Evolutionary conservation across 768 basidiomycete genomes (phyloP), one percentile per base, ranked within the genome.

Genomic region (Macrolepiota fuliginosa): DNA sequence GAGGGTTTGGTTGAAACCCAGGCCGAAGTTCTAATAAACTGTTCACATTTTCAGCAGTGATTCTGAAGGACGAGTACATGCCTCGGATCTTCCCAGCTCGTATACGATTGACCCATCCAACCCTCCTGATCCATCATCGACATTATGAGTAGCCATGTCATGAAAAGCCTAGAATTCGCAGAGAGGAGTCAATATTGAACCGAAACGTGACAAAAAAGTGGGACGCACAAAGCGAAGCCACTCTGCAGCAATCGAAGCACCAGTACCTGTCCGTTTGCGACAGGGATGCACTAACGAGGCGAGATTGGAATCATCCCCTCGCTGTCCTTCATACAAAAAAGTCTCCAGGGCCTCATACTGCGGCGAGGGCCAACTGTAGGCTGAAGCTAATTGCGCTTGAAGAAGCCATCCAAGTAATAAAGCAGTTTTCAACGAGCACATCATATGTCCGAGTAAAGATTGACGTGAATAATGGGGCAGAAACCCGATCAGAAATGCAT

Each of bases 91-190:
- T 51, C 70, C 72, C 19, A 79, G 72, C 66, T 84, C 83, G 57
- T 80, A 82, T 22, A 72, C 76, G 60, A 84, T 74, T 7, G 80
- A 81, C 22, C 78, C 79, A 62, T 84, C 83, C 56, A 84, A 46
- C n/a, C 83, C 82, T 22, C 81, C 83, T 0, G 74, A 75, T 7
- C 80, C 81, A 66, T 76, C 73, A n/a, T 75, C 71, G 29, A 71
- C 70, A 64, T 83, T 76, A 55, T 80, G 74, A 6, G 81, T 80
- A 19, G 80, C 74, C 73, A 78, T 77, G 68, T 84, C 82, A 65
- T 84, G 82, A 64, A 81, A 83, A 35, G 80, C 77, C 79, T 81
- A 46, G 25, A 49, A 19, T 12, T 13, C 27, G 39, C 32, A 54
- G 19, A 35, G n/a, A 53, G 29, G 42, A 54, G 27, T 27, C 4